phyloP scores from a whole-genome alignment of 2,329 filamentous ascomycete species.

The Diaporthe batatas region DNA sequence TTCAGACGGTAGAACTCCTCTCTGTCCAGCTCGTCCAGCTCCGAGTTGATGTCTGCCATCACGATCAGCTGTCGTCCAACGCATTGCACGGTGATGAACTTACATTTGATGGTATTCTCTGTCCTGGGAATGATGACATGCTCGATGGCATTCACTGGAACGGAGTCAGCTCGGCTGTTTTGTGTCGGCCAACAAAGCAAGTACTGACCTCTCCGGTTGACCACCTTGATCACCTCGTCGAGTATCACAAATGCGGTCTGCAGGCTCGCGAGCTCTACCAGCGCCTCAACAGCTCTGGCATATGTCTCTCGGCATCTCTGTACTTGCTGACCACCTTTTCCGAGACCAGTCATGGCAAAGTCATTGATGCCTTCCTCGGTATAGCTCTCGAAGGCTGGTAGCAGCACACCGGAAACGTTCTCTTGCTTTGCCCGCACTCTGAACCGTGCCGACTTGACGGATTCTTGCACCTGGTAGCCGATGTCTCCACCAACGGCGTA shows the following conservation, averaged over 20 bases:
- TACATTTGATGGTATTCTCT: slow-evolving; percentile 99
- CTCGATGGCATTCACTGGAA: slow-evolving; percentile 90
- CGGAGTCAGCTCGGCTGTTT: slow-evolving; percentile 49
- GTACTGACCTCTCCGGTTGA: slow-evolving; percentile 87
- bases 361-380: slow-evolving; percentile 91
- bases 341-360: slow-evolving; percentile 94
- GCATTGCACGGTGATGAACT: slow-evolving; percentile 45
- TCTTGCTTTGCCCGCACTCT: slow-evolving; percentile 95
- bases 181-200: background rate
- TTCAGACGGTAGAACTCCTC: slow-evolving; percentile 99
- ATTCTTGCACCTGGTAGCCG: slow-evolving; percentile 97
- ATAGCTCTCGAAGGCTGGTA: slow-evolving; percentile 94
- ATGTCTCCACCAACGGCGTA: slow-evolving; percentile 97
- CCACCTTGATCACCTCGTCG: slow-evolving; percentile 99
- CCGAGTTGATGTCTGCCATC: slow-evolving; percentile 89
- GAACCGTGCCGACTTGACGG: slow-evolving; percentile 92
- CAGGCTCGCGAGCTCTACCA: slow-evolving; percentile 94
- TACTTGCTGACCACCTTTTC: slow-evolving; percentile 97
- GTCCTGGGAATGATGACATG: slow-evolving; percentile 98
- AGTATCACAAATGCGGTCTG: slow-evolving; percentile 98
- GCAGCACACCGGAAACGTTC: slow-evolving; percentile 96
- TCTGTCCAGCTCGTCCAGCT: slow-evolving; percentile 95
- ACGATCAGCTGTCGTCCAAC: slow-evolving; percentile 25
- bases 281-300: slow-evolving; percentile 91
- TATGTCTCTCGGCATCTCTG: slow-evolving; percentile 96